A percentile compares a stretch with the other conserved stretches of the same genome.
Evolutionary conservation across 495 filamentous ascomycete species (phyloP).

Genomic region (Annulohypoxylon maeteangense): DNA sequence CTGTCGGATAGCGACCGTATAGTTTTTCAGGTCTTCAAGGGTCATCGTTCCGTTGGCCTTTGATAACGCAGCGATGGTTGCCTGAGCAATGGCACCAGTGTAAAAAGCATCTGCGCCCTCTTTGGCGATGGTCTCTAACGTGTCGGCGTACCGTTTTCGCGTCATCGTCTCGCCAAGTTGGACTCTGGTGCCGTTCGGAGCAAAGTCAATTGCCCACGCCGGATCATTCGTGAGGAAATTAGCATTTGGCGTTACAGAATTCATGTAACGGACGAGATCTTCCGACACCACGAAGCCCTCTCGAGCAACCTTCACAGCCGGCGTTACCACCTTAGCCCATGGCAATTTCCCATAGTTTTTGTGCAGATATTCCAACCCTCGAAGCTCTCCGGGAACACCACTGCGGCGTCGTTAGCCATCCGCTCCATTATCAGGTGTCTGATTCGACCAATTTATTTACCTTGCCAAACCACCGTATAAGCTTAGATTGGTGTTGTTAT

Average conservation of each 20-base stretch:
- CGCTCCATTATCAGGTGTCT: not conserved
- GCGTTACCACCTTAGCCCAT: conserved; percentile 73
- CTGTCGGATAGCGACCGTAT: conserved; percentile 69
- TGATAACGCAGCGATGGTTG: conserved; percentile 72
- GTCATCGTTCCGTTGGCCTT: conserved; percentile 79
- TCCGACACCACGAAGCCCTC: conserved; percentile 72
- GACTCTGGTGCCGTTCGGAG: conserved; percentile 71
- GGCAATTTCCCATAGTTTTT: conserved; percentile 74
- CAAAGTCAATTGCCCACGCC: conserved; percentile 82
- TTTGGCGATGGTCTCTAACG: conserved; percentile 73
- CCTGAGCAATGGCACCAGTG: conserved; percentile 72
- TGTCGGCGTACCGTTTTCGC: conserved; percentile 76
- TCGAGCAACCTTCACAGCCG: conserved; percentile 74
- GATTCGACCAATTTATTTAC: conserved; percentile 21
- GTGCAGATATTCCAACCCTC: conserved; percentile 77
- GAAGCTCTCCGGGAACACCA: conserved; percentile 82
- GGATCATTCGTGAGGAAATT: conserved; percentile 65
- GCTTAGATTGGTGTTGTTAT: conserved; percentile 58
- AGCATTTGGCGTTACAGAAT: conserved; percentile 40
- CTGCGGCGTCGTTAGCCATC: conserved; percentile 49
- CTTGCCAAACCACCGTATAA: conserved; percentile 72
- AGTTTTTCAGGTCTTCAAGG: conserved; percentile 75
- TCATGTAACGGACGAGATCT: conserved; percentile 74
- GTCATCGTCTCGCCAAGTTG: conserved; percentile 76
- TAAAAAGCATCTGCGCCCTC: conserved; percentile 79